Base-by-base conservation (phyloP, 306 rosid genomes). In the Oemleria cerasiformis region DNA sequence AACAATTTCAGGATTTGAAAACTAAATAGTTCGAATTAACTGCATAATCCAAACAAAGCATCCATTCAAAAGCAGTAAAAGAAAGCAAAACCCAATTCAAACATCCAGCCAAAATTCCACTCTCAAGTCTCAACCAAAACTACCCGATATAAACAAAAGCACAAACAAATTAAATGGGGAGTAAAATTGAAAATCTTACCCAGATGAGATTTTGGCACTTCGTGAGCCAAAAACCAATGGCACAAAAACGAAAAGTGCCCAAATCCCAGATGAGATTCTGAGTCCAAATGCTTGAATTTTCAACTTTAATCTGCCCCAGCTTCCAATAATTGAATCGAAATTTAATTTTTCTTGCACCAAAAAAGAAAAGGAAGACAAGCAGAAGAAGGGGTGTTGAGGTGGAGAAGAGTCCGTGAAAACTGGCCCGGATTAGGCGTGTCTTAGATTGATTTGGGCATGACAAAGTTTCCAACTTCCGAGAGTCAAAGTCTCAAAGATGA, bases 381-480 rank as follows among this genome's bases (percentile, higher is more conserved):
- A 59, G 42, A 58, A 6, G 17, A 42, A n/a, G 67, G 19, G 76
- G 7, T 65, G 36, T 65, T 63, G 71, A 78, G 76, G 79, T 68
- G 83, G 71, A 73, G 76, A 49, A 59, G 49, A 19, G 65, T 21
- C 82, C 67, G 76, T n/a, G 39, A 80, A 75, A 72, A 41, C 42
- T 44, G 71, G 77, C 72, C 81, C 72, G 77, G 77, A 54, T 47
- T 72, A 21, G 47, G 73, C 67, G 79, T 53, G 82, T 75, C 75
- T 65, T 39, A 16, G 65, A 23, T 49, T 61, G 83, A 84, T 69
- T 64, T 53, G 81, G 43, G 77, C 10, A 48, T 23, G 42, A 53
- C 40, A 49, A 51, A 44, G 67, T 38, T 44, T 47, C 40, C 45
- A 61, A 58, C 65, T 42, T 4, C 25, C 45, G 63, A 78, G 71